Base-by-base conservation (phyloP, 2,329 filamentous ascomycete genomes). In the Aspergillus neoniger region DNA sequence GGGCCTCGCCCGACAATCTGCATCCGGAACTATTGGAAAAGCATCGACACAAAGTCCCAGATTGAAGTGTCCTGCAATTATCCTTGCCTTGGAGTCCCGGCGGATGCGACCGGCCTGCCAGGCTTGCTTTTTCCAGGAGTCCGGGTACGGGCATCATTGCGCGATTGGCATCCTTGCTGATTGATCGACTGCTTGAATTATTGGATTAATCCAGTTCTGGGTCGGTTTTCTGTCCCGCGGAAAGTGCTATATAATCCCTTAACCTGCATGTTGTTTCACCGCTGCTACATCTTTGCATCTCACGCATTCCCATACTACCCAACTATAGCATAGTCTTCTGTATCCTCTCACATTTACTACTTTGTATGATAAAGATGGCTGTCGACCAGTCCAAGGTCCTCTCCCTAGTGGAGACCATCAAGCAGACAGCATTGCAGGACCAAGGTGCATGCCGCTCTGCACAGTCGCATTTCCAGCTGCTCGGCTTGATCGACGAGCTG, bases 401-500 rank as follows among this genome's bases (percentile, higher is more conserved):
- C n/a, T 51, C 64, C 10, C 54, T 64, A 15, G 54, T 63, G 17
- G 64, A 66, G 10, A 55, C 62, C 3, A 62, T 65, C 55, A 55
- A 48, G 23, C 52, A 58, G 36, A 57, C 62, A 21, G 64, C 61
- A 5, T 12, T 66, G 47, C 55, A 67, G 41, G 66, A 72, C 17
- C 57, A 53, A n/a, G 51, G 54, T 43, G 50, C 60, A 2, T 61
- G 57, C 4, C 63, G 63, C 3, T 69, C 68, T 4, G 51, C 67
- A 12, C 55, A 66, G 49, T 59, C 65, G 17, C 73, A 73, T 52
- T 68, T 68, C 12, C 68, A 69, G 32, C 60, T 76, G 14, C 62
- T 75, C 17, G 64, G 61, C 8, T 63, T 71, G 30, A 68, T 75
- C 32, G 69, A 72, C 28, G 64, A 71, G 48, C 50, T 76, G 14